Percentiles rank a stretch among this genome's conserved stretches.
Conservation (phyloP, 2,329 filamentous ascomycete species). For the Pseudogymnoascus sp. region DNA sequence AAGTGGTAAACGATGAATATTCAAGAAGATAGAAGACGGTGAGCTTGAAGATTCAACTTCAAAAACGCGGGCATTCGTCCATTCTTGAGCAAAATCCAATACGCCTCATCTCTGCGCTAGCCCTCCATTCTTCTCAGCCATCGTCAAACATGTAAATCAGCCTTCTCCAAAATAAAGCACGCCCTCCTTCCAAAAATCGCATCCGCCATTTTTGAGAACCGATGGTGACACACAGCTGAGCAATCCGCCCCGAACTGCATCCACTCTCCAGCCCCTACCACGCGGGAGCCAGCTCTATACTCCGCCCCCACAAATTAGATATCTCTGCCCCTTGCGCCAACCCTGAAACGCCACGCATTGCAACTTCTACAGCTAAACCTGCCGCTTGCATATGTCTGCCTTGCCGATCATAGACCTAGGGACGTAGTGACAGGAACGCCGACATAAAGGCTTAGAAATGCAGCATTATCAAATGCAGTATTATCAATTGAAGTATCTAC, state of each 20-base stretch:
- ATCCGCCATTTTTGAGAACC: neutral
- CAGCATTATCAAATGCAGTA: neutral
- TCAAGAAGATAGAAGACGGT: neutral
- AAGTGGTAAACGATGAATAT: neutral
- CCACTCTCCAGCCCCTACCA: neutral
- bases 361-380: neutral
- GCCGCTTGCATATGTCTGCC: neutral
- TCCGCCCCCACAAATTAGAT: neutral
- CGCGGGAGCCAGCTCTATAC: neutral
- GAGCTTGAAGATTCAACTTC: neutral
- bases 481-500: neutral
- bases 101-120: neutral
- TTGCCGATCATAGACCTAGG: neutral
- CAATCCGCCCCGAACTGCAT: neutral
- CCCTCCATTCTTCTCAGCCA: neutral
- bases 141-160: neutral
- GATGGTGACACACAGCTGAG: neutral
- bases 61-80: neutral
- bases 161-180: neutral
- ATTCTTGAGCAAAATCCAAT: neutral
- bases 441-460: neutral
- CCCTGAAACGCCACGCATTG: neutral
- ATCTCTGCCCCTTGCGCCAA: neutral
- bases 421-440: no score
- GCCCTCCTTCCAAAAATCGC: neutral